Conservation (phyloP, 2,329 filamentous ascomycete species). For the Cordyceps sp. region DNA sequence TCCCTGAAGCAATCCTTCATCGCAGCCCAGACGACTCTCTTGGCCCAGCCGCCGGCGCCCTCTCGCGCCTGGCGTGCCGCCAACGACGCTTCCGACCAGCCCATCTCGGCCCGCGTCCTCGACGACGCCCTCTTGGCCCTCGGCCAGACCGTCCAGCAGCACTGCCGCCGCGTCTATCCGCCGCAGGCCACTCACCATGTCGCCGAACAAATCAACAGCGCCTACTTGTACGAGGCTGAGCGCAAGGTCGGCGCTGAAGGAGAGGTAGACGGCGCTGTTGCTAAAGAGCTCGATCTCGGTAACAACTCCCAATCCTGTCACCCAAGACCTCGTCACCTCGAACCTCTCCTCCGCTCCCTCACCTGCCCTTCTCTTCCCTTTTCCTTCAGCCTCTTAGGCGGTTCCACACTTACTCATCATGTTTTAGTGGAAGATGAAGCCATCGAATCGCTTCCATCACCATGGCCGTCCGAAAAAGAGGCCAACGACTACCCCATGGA, state of each 20-base stretch:
- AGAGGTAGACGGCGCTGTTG: conserved; percentile 20
- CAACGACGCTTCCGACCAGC: conserved; percentile 24
- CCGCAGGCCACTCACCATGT: conserved; percentile 54
- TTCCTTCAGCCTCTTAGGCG: not conserved
- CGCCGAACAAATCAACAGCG: conserved; percentile 52
- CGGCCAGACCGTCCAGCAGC: conserved; percentile 46
- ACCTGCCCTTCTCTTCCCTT: not conserved
- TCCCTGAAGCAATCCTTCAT: conserved; percentile 50
- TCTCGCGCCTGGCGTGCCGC: conserved; percentile 34
- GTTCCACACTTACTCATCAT: not conserved
- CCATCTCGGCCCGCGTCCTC: conserved; percentile 29
- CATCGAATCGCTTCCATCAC: conserved; percentile 27
- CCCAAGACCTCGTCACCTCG: too few relatives aligned
- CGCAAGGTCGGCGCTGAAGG: conserved; percentile 16
- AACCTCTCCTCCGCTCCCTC: conserved; percentile 2
- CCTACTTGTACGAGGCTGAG: conserved; percentile 37
- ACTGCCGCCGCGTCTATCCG: conserved; percentile 48
- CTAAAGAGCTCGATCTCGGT: conserved; percentile 27
- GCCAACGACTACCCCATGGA: conserved; percentile 22
- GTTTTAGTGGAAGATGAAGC: conserved; percentile 20
- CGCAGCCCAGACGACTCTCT: conserved; percentile 40
- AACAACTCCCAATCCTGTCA: too few relatives aligned
- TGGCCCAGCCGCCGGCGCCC: conserved; percentile 41
- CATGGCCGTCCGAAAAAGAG: conserved; percentile 27
- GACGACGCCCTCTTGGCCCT: conserved; percentile 41